Base-by-base conservation (phyloP, 2,329 filamentous ascomycete genomes). In the Monosporascus sp. region DNA sequence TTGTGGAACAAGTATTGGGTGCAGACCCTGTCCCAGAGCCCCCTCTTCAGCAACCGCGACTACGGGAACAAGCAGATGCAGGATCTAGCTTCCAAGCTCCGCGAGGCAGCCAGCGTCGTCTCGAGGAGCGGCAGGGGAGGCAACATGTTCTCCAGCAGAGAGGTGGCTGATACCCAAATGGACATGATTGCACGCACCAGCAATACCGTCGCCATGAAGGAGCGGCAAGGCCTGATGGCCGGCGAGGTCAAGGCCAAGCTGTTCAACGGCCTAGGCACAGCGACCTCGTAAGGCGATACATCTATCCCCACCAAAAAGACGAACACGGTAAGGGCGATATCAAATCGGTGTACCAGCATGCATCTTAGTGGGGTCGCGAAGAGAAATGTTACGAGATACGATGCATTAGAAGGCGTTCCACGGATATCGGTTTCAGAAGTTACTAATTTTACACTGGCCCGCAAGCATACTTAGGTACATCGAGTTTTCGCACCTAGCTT, bases 1-100 rank as follows among this genome's bases (percentile, higher is more conserved):
- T 78, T 99, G 31, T 97, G 94, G 94, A 96, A 97, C 76, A 97
- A 97, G 72, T 99, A 99, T 77, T 96, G 91, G 94, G 92, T 97
- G 36, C 89, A 95, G 66, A 99, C 94, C 6, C 81, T 99, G 20
- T 95, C 90, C 34, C 90, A 96, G 63, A 94, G 85, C 62, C 92
- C 93, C 22, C 80, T 97, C 5, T 86, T 96, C 63, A 91, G 90
- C 52, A 97, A 96, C 66, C 88, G 92, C 57, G 93, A 97, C 62
- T 99, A 92, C 67, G 88, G 86, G 50, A 96, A 88, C 64, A 94
- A 92, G 70, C 92, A 97, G 71, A 94, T 99, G 72, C 77, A 86
- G 48, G 94, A 99, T 69, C 77, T 97, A 44, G 88, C 88, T 41
- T 83, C 84, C 59, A 97, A 96, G 74, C 86, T 95, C 60, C 78